Evolutionary conservation across 2,329 filamentous ascomycete species (phyloP).

Genomic region (Knoxdaviesia capensis): DNA sequence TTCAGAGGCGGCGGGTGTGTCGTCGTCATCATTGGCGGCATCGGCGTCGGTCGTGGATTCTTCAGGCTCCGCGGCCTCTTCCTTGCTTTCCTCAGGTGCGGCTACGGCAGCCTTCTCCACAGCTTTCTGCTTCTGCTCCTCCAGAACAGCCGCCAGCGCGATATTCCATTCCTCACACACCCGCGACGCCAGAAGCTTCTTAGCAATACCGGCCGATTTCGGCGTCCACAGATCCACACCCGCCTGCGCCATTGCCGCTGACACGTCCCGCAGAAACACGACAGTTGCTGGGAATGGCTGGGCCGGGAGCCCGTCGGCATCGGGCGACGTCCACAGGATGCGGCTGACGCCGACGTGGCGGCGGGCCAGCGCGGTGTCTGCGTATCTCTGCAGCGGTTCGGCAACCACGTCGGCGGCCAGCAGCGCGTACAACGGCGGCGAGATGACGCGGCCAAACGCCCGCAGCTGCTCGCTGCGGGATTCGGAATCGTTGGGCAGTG

Average conservation of each 20-base stretch:
- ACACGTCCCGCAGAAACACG: conserved; percentile 45
- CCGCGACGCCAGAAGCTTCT: conserved; percentile 28
- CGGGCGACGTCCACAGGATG: too few species aligned
- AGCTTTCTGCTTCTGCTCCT: conserved; percentile 4
- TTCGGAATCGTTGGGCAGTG: conserved; percentile 31
- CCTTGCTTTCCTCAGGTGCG: conserved; percentile 4
- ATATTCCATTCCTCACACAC: conserved; percentile 28
- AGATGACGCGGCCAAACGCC: conserved; percentile 36
- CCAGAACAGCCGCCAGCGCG: conserved; percentile 14
- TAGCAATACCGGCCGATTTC: conserved; percentile 41
- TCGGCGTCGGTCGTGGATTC: neutral
- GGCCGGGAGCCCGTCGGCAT: conserved; percentile 35
- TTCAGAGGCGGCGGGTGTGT: neutral
- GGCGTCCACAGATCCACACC: conserved; percentile 72
- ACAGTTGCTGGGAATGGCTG: conserved; percentile 63
- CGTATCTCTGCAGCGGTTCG: conserved; percentile 19
- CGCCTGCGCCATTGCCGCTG: conserved; percentile 43
- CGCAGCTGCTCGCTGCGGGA: conserved; percentile 12
- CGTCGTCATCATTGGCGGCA: conserved; percentile 2
- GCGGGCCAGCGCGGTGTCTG: too few species aligned
- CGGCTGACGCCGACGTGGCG: too few species aligned
- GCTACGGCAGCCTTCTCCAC: conserved; percentile 1
- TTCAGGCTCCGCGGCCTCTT: conserved; percentile 2
- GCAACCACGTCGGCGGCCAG: conserved; percentile 33
- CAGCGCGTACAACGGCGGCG: conserved; percentile 42